Evolutionary conservation across 73 alveolate species (phyloP).

Genomic region (Blepharisma japonicum): DNA sequence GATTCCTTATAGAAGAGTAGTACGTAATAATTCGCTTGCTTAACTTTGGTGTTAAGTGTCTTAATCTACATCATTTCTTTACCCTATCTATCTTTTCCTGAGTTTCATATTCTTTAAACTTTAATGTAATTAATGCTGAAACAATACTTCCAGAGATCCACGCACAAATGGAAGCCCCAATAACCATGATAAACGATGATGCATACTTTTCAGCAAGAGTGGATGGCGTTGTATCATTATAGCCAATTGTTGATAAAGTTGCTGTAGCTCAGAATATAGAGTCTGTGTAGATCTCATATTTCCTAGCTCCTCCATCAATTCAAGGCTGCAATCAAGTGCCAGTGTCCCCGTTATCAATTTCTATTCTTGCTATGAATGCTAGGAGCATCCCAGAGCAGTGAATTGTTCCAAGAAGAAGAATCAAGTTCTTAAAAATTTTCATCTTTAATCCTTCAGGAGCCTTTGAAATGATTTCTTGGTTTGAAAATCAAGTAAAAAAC

Average conservation of each 20-base stretch:
- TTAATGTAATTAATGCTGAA: slow-evolving; percentile 35
- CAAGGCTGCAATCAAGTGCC: slow-evolving; percentile 25
- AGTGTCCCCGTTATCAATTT: slow-evolving; percentile 1
- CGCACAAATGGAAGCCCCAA: slow-evolving; percentile 61
- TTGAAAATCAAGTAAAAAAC: background rate
- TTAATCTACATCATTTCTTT: slow-evolving; percentile 35
- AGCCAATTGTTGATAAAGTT: no score
- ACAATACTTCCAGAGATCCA: slow-evolving; percentile 56
- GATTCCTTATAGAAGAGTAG: slow-evolving; percentile 42
- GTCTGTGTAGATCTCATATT: slow-evolving; percentile 46
- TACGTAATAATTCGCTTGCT: slow-evolving; percentile 34
- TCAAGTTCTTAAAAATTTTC: background rate
- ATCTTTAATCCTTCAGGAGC: background rate
- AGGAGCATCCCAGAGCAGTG: slow-evolving; percentile 16
- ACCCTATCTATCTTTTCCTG: slow-evolving; percentile 45
- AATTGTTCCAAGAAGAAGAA: background rate
- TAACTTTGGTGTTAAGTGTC: slow-evolving; percentile 37
- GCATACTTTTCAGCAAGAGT: slow-evolving; percentile 30
- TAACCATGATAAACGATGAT: slow-evolving; percentile 46
- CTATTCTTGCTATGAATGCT: background rate
- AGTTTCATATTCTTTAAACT: slow-evolving; percentile 37
- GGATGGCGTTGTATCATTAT: no score
- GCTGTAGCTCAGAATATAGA: background rate
- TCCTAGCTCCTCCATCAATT: slow-evolving; percentile 38
- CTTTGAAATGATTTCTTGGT: background rate